Percentiles rank a stretch among this genome's conserved stretches.
These are phyloP conservation scores for Trichosporon coremiiforme DNA, from an alignment of 1,284 basidiomycete genomes.

Conservation along the genomic window DNA sequence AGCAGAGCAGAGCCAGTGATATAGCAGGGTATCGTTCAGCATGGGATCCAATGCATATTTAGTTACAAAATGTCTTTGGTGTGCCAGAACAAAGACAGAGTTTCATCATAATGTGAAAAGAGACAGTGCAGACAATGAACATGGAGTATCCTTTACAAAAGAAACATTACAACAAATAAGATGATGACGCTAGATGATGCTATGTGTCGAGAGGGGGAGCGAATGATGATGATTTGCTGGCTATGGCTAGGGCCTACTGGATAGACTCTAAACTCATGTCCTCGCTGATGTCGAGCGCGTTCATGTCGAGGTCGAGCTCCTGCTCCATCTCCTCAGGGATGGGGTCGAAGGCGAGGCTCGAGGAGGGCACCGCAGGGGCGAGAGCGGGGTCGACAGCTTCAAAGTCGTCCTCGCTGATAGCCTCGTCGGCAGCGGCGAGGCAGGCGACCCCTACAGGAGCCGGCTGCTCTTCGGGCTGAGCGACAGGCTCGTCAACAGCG, in stretches of 20 bases:
- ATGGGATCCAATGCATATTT: slow-evolving; percentile 12
- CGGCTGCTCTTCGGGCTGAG: background rate
- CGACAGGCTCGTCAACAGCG: too few species aligned
- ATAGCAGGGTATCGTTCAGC: background rate
- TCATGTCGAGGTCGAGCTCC: slow-evolving; percentile 15
- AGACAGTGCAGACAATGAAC: slow-evolving; percentile 2
- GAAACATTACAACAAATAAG: background rate
- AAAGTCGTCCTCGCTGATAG: background rate
- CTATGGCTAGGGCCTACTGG: background rate
- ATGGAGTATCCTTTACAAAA: slow-evolving; percentile 9
- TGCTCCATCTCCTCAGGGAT: slow-evolving; percentile 15
- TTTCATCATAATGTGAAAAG: too few species aligned
- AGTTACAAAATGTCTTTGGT: background rate
- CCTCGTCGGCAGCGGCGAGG: too few species aligned
- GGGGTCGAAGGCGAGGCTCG: background rate
- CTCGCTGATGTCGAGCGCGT: slow-evolving; percentile 19
- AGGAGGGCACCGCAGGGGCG: background rate
- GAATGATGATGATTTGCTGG: background rate
- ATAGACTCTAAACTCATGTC: slow-evolving; percentile 20
- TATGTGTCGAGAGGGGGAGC: background rate
- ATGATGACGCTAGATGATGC: background rate
- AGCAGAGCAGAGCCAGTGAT: background rate
- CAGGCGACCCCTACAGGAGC: too few species aligned
- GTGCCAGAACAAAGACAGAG: too few species aligned
- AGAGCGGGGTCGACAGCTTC: slow-evolving; percentile 9